phyloP scores from a whole-genome alignment of 2,329 filamentous ascomycete species.

The Alternaria gaisen region DNA sequence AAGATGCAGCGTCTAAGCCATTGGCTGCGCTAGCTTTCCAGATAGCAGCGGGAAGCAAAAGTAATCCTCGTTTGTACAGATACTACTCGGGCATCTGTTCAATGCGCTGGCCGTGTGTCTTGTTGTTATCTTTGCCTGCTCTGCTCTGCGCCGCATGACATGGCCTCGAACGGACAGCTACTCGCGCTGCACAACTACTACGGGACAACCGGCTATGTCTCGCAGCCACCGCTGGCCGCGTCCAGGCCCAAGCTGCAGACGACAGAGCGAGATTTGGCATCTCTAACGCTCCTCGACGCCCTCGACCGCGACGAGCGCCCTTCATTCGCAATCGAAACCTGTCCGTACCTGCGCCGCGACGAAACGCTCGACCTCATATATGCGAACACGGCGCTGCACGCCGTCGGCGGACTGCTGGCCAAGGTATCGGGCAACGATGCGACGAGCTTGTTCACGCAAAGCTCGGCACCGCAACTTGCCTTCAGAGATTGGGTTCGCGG shows the following conservation, averaged over 20 bases:
- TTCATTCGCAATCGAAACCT: constrained; percentile 32
- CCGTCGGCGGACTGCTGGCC: constrained; percentile 23
- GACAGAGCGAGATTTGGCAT: constrained; percentile 12
- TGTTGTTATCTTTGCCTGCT: background rate
- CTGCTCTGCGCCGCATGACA: constrained; percentile 5
- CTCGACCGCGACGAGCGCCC: constrained; percentile 38
- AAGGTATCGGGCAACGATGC: constrained; percentile 29
- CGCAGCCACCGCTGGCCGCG: constrained; percentile 4
- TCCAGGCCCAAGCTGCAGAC: constrained; percentile 16
- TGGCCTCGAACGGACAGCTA: constrained; percentile 11
- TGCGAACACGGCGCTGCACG: constrained; percentile 36
- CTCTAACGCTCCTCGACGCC: constrained; percentile 29
- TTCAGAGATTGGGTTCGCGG: constrained; percentile 42
- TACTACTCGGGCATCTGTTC: background rate
- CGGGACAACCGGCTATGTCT: background rate
- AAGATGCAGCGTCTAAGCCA: background rate
- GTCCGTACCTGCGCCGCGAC: constrained; percentile 13
- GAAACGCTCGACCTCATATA: constrained; percentile 32
- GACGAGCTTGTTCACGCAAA: constrained; percentile 24
- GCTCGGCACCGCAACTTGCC: constrained; percentile 25
- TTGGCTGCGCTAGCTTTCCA: constrained; percentile 5
- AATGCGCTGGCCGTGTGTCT: background rate
- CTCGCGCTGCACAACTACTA: constrained; percentile 4
- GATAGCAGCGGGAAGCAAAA: constrained; percentile 1
- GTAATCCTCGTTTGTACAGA: background rate